A percentile compares a stretch with the other conserved stretches of the same genome.
These are phyloP conservation scores for Phialemoniopsis sp. DNA, from an alignment of 2,329 filamentous ascomycete genomes.

Conservation along the genomic window DNA sequence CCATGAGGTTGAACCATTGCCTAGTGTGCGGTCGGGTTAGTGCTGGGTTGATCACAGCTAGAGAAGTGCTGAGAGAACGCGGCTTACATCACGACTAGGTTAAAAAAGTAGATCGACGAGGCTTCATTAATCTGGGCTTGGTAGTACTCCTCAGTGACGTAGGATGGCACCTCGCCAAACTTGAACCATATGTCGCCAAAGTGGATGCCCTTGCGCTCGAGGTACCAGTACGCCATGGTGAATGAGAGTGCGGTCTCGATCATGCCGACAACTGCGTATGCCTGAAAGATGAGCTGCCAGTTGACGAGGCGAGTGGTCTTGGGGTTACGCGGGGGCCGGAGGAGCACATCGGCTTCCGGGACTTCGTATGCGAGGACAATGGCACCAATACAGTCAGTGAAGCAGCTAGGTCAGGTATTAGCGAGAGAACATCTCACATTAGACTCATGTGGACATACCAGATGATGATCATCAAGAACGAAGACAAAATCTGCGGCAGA, in stretches of 20 bases:
- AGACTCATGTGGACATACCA: conserved; percentile 31
- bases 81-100: conserved; percentile 65
- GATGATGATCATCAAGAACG: conserved; percentile 69
- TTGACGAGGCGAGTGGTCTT: conserved; percentile 70
- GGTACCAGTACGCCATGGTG: conserved; percentile 64
- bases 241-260: conserved; percentile 57
- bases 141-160: conserved; percentile 50
- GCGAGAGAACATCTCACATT: conserved; percentile 9
- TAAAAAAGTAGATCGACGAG: conserved; percentile 75
- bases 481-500: conserved; percentile 67
- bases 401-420: conserved; percentile 46
- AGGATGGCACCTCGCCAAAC: conserved; percentile 50
- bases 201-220: conserved; percentile 58
- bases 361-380: conserved; percentile 73
- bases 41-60: too few species aligned
- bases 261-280: conserved; percentile 68
- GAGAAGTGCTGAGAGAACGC: too few species aligned
- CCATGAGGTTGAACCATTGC: conserved; percentile 73
- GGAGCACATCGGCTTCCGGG: conserved; percentile 71
- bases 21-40: too few species aligned
- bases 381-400: conserved; percentile 72
- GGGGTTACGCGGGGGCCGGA: conserved; percentile 63
- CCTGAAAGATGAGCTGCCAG: conserved; percentile 66
- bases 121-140: conserved; percentile 55
- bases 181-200: conserved; percentile 66